phyloP scores from a whole-genome alignment of 2,329 filamentous ascomycete genomes.

The Ascochyta rabiei region DNA sequence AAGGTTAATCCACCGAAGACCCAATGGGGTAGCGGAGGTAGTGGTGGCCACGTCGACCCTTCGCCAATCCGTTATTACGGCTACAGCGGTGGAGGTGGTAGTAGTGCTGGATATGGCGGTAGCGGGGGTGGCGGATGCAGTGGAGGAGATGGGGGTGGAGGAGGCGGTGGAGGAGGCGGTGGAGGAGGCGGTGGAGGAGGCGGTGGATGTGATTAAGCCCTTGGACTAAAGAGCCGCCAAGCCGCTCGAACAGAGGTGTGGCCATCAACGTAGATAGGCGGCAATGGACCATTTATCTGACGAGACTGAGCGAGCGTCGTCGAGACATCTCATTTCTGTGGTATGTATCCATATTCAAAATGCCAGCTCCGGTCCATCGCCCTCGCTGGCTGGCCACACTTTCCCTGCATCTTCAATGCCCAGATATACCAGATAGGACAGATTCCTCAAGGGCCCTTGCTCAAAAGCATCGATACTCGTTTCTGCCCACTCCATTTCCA shows the following conservation, averaged over 20 bases:
- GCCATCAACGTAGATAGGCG: too few relatives aligned
- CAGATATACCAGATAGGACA: constrained; percentile 23
- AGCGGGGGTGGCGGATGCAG: background rate
- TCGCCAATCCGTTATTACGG: too few relatives aligned
- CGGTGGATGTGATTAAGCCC: background rate
- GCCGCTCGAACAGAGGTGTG: background rate
- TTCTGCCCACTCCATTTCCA: background rate
- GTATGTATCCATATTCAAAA: background rate
- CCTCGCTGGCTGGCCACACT: constrained; percentile 6
- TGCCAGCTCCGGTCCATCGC: constrained; percentile 7
- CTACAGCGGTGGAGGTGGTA: background rate
- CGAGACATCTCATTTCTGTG: background rate
- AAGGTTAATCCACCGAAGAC: background rate
- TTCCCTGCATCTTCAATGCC: constrained; percentile 12
- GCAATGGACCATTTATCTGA: too few relatives aligned
- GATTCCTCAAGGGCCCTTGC: constrained; percentile 3
- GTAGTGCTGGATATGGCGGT: background rate
- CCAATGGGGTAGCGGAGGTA: background rate
- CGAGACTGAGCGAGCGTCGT: too few relatives aligned
- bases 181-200: background rate
- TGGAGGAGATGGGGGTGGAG: constrained; percentile 4
- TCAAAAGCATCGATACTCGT: background rate
- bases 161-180: constrained; percentile 2
- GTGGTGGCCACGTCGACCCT: background rate
- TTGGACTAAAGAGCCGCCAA: background rate